Evolutionary conservation across 2,329 filamentous ascomycete genomes (phyloP).

Genomic region (Aspergillus luchuensis): DNA sequence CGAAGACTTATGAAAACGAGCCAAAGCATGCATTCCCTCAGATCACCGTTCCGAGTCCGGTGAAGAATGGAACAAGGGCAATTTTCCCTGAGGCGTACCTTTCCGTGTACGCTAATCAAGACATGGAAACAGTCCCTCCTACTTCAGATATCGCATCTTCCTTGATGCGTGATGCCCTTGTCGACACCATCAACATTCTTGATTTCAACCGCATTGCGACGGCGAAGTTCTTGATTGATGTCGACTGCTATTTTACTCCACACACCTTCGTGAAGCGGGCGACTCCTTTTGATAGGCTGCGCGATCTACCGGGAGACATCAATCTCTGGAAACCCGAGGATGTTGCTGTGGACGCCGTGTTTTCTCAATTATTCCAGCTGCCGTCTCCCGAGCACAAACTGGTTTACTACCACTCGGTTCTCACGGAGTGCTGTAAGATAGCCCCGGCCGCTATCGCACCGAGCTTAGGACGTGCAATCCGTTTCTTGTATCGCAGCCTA

Average conservation of each 20-base stretch:
- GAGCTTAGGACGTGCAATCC: conserved; percentile 87
- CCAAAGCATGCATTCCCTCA: conserved; percentile 75
- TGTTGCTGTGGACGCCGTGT: conserved; percentile 94
- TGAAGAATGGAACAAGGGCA: conserved; percentile 71
- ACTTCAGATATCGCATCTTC: conserved; percentile 75
- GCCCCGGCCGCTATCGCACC: conserved; percentile 95
- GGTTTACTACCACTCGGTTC: conserved; percentile 92
- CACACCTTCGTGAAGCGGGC: conserved; percentile 91
- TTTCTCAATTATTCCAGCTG: conserved; percentile 89
- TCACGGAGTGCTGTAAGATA: conserved; percentile 94
- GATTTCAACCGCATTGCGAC: conserved; percentile 88
- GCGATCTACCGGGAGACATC: conserved; percentile 66
- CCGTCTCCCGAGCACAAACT: conserved; percentile 88
- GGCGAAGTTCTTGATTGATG: conserved; percentile 86
- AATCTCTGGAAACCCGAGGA: conserved; percentile 91
- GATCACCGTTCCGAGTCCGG: conserved; percentile 72
- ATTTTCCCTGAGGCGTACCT: conserved; percentile 93
- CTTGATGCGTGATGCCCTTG: conserved; percentile 78
- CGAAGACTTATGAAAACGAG: conserved; percentile 61
- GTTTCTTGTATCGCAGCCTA: conserved; percentile 82
- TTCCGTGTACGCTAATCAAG: conserved; percentile 86
- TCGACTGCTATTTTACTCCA: conserved; percentile 91
- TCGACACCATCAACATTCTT: conserved; percentile 91
- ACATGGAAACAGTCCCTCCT: conserved; percentile 83
- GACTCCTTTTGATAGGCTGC: conserved; percentile 86